A percentile compares a stretch with the other conserved stretches of the same genome.
Evolutionary conservation across 257 asterid species (phyloP).

Genomic region (Euphrasia confusa): DNA sequence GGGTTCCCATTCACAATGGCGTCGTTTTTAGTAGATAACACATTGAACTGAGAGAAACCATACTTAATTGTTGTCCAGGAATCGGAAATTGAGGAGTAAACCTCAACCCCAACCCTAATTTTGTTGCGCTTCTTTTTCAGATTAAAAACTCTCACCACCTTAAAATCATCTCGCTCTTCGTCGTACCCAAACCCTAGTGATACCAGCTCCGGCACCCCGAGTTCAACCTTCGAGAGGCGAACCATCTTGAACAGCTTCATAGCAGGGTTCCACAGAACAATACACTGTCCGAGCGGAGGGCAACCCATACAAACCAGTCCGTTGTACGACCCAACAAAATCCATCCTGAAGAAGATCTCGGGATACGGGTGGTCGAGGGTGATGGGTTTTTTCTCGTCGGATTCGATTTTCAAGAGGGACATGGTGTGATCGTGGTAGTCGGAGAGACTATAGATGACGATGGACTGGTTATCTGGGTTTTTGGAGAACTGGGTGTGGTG

Average conservation of each 20-base stretch:
- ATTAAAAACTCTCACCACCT: constrained; percentile 20
- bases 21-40: neutral
- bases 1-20: neutral
- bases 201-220: neutral
- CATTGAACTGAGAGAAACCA: neutral
- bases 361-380: too few relatives aligned
- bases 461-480: neutral
- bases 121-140: neutral
- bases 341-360: too few relatives aligned
- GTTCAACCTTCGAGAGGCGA: neutral
- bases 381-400: neutral
- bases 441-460: neutral
- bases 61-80: neutral
- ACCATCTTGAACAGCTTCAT: neutral
- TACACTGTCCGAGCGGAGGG: neutral
- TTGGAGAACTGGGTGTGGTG: neutral
- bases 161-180: neutral
- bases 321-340: too few relatives aligned
- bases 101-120: constrained; percentile 3
- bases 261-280: constrained; percentile 24
- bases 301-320: constrained; percentile 11
- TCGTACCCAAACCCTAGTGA: constrained; percentile 20
- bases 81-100: neutral
- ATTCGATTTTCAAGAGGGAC: neutral
- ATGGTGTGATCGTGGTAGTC: neutral